A percentile compares a stretch with the other conserved stretches of the same genome.
phyloP scores from a whole-genome alignment of 208 protist species.

The Herpetomonas tarakana region DNA sequence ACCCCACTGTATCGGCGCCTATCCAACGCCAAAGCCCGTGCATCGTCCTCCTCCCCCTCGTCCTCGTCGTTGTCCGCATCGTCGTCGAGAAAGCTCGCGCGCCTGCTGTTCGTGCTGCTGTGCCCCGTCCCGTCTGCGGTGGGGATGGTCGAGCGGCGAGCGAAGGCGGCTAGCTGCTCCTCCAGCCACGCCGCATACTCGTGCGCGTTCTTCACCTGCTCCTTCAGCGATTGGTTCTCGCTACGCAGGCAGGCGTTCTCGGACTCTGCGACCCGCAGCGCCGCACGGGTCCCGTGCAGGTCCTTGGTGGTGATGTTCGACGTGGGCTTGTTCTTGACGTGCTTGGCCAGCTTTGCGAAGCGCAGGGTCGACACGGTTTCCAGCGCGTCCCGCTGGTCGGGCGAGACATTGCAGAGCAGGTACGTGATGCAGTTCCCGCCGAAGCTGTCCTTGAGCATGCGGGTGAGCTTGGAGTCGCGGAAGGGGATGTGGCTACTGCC shows the following conservation, averaged over 20 bases:
- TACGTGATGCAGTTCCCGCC: constrained; percentile 66
- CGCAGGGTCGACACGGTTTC: constrained; percentile 83
- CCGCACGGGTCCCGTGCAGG: not conserved
- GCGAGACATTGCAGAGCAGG: constrained; percentile 81
- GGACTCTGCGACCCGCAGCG: not conserved
- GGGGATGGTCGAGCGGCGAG: not conserved
- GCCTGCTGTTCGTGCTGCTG: not conserved
- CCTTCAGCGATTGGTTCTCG: constrained; percentile 8
- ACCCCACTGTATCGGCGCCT: not conserved
- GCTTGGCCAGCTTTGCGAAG: constrained; percentile 73
- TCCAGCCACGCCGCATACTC: constrained; percentile 55
- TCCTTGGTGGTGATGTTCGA: constrained; percentile 23
- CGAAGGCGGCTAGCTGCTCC: constrained; percentile 34
- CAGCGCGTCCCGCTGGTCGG: constrained; percentile 33
- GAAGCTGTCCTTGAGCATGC: constrained; percentile 81
- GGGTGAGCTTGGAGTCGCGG: constrained; percentile 90
- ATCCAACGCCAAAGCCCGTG: not conserved
- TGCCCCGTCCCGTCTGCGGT: not conserved
- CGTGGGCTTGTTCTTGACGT: constrained; percentile 34
- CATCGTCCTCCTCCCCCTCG: not conserved
- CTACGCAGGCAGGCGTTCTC: constrained; percentile 6
- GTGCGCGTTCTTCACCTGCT: constrained; percentile 9
- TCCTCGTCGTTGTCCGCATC: not conserved
- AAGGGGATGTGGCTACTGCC: constrained; percentile 67
- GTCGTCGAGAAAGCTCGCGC: not conserved